Evolutionary conservation across 768 basidiomycete species (phyloP).

Genomic region (Phylloporus scabripes): DNA sequence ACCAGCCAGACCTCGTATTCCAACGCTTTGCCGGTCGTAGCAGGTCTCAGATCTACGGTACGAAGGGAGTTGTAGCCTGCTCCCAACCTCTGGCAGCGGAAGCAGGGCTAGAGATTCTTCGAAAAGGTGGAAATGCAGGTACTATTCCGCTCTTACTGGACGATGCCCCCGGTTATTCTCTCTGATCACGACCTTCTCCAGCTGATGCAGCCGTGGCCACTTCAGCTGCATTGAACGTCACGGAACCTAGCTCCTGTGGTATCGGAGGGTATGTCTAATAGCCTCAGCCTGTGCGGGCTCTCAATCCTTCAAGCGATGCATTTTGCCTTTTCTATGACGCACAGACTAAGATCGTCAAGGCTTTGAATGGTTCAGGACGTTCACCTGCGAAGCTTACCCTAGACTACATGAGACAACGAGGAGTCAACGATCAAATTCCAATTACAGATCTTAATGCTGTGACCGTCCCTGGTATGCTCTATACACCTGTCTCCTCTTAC

Average conservation of each 20-base stretch:
- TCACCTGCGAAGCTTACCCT: conserved; percentile 77
- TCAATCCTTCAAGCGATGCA: conserved; percentile 54
- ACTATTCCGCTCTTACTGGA: conserved; percentile 4
- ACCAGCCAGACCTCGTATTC: conserved; percentile 59
- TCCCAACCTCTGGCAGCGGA: conserved; percentile 90
- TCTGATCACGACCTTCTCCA: conserved; percentile 23
- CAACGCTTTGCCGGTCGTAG: conserved; percentile 77
- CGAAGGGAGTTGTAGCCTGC: conserved; percentile 81
- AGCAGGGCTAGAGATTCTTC: conserved; percentile 87
- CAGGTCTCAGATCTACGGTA: conserved; percentile 80
- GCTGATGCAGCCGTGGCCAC: conserved; percentile 94
- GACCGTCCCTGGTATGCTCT: conserved; percentile 65
- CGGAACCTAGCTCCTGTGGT: conserved; percentile 85
- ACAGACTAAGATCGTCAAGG: conserved; percentile 73
- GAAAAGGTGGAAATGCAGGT: conserved; percentile 96
- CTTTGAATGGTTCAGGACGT: conserved; percentile 87
- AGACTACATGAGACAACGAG: conserved; percentile 64
- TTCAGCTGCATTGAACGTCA: conserved; percentile 88
- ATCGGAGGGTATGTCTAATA: conserved; percentile 67
- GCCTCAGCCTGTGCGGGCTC: conserved; percentile 2
- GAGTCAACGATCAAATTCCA: conserved; percentile 69
- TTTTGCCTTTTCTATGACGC: conserved; percentile 94
- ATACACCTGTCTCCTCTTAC: neutral
- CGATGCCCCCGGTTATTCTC: neutral
- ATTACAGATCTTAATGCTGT: conserved; percentile 81